Evolutionary conservation across 129 eudicot species (phyloP).

Genomic region (Flaveria robusta): DNA sequence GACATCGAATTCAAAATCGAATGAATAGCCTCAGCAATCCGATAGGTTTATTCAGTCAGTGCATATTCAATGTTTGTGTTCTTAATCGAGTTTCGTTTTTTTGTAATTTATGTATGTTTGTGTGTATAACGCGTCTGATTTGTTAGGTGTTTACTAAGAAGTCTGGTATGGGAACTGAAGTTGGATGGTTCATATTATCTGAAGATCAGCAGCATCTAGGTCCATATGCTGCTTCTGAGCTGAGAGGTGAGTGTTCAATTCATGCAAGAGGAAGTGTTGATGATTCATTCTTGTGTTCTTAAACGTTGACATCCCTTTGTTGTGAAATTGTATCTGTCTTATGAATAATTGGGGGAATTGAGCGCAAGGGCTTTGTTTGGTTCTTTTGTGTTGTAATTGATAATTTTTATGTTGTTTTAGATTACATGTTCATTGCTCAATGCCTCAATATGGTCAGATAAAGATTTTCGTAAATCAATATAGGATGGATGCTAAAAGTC

Average conservation of each 20-base stretch:
- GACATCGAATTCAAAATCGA: background rate
- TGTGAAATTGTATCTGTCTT: constrained; percentile 3
- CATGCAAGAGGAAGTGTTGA: background rate
- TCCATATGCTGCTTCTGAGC: constrained; percentile 77
- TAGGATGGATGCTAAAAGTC: background rate
- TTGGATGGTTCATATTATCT: constrained; percentile 85
- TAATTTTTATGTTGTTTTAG: background rate
- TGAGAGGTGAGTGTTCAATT: constrained; percentile 58
- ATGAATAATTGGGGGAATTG: constrained; percentile 1
- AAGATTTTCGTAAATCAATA: background rate
- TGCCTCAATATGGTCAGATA: constrained; percentile 13
- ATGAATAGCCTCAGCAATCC: background rate
- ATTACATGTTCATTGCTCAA: background rate
- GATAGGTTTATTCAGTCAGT: constrained; percentile 6
- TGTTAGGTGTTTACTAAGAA: constrained; percentile 20
- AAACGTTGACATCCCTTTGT: background rate
- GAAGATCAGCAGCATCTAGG: constrained; percentile 76
- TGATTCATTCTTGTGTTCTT: too few relatives aligned
- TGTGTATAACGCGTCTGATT: constrained; percentile 8
- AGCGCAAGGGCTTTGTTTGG: background rate
- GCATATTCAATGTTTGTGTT: background rate
- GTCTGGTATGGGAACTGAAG: constrained; percentile 45
- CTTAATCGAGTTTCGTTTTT: background rate
- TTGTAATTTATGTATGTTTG: background rate
- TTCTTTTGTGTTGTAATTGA: background rate